Percentiles rank a stretch among this genome's conserved stretches.
Evolutionary conservation across 2,329 filamentous ascomycete genomes (phyloP).

Genomic region (Hymenoscyphus fructigenus): DNA sequence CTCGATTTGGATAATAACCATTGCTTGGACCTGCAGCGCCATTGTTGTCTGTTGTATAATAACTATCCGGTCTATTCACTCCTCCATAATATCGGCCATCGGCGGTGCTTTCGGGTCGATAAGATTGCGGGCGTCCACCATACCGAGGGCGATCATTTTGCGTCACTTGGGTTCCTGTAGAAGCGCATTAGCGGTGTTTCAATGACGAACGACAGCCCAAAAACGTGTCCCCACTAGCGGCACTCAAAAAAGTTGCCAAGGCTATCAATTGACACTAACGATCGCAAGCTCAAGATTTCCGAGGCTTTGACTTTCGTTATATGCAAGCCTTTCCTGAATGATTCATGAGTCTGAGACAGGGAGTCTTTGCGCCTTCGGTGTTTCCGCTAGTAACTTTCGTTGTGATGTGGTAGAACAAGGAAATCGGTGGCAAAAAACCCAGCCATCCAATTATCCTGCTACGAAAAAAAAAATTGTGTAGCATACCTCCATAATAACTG

Average conservation of each 20-base stretch:
- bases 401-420: neutral
- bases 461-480: neutral
- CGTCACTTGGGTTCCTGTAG: slow-evolving; percentile 34
- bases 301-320: slow-evolving; percentile 13
- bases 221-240: slow-evolving; percentile 2
- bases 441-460: neutral
- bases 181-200: slow-evolving; percentile 22
- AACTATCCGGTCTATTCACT: slow-evolving; percentile 45
- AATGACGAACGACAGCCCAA: slow-evolving; percentile 9
- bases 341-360: neutral
- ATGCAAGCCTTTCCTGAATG: slow-evolving; percentile 5
- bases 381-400: neutral
- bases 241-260: slow-evolving; percentile 13
- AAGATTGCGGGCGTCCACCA: slow-evolving; percentile 35
- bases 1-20: slow-evolving; percentile 35
- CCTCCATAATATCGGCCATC: slow-evolving; percentile 40
- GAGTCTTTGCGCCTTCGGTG: neutral
- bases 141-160: slow-evolving; percentile 32
- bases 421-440: neutral
- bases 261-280: slow-evolving; percentile 13
- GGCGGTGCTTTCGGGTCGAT: slow-evolving; percentile 28
- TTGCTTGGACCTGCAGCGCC: slow-evolving; percentile 28
- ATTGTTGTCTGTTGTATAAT: slow-evolving; percentile 37
- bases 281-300: slow-evolving; percentile 12
- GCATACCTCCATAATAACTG: slow-evolving; percentile 55